Evolutionary conservation across 805 yeast species (phyloP), one percentile per base, ranked within the genome.

Genomic region (Candida endomychidarum): DNA sequence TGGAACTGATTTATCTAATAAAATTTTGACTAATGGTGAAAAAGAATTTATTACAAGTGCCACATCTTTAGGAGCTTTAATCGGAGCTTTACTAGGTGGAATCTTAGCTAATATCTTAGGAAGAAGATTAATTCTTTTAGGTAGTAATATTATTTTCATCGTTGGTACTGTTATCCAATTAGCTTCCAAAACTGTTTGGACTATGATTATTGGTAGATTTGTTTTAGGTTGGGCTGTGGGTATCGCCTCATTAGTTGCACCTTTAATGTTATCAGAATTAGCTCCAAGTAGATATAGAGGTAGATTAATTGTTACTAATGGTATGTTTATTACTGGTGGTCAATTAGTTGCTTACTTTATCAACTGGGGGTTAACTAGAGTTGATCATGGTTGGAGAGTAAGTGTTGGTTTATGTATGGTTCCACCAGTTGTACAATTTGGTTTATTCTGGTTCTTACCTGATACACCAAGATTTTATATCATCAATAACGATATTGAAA

Each of bases 141-240:
- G 82, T 28, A 88, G 96, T 16, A 90, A 89, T 56, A 56, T 85
- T 2, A 65, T 91, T 53, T 91, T 93, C 57, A 70, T 91, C 18
- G 68, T 86, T 26, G 99, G 99, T 44, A 87, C 96, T 15, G 75
- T 78, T 31, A 67, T 90, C 43, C 99, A 91, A 67, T 78, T 93
- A 43, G 86, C 83, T 21, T 80, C 97, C 7, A 77, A 78, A 40
- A 70, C 81, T 3, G 82, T 88, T 44, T 87, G 96, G 95, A 81
- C 84, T 32, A 91, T 91, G 98, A 82, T 87, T 47, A 81, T 68
- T 10, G 99, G 98, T 31, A 77, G 98, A 59, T 83, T 93, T 49
- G 71, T 91, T 34, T 86, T 93, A 83, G 99, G 99, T 12, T 86
- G 86, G 62, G 98, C 96, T 52, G 97, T 91, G 19, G 99, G 99